Evolutionary conservation across 176 grass and related monocot genomes (phyloP).

Genomic region (Melocanna baccifera): DNA sequence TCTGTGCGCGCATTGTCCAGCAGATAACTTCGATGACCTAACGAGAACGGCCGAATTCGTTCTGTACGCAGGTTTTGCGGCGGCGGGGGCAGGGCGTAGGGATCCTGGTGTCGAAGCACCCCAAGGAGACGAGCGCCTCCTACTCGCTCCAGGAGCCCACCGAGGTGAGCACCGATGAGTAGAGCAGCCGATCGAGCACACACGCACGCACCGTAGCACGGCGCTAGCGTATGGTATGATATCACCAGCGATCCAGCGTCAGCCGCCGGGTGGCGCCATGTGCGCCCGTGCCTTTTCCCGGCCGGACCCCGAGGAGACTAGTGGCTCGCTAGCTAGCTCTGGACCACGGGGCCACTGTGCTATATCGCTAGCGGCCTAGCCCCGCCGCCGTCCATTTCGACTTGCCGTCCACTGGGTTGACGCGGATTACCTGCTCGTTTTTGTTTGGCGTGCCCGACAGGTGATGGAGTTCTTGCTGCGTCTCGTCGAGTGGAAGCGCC

Average conservation of each 20-base stretch:
- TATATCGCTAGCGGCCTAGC: neutral
- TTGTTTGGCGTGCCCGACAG: neutral
- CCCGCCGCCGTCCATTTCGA: neutral
- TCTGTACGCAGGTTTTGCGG: slow-evolving; percentile 38
- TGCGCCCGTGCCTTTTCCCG: neutral
- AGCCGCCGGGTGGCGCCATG: neutral
- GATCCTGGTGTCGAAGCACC: slow-evolving; percentile 78
- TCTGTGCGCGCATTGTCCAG: neutral
- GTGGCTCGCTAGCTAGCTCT: neutral
- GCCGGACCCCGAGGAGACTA: neutral
- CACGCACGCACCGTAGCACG: neutral
- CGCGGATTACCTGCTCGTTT: neutral
- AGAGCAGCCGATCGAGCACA: neutral
- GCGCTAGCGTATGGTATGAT: neutral
- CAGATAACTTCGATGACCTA: neutral
- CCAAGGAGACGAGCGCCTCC: slow-evolving; percentile 75
- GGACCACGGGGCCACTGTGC: neutral
- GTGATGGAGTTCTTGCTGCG: slow-evolving; percentile 69
- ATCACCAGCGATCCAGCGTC: neutral
- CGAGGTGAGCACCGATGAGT: slow-evolving; percentile 40
- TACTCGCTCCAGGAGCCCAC: slow-evolving; percentile 75
- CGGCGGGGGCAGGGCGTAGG: slow-evolving; percentile 63
- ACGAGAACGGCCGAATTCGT: neutral
- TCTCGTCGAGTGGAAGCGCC: slow-evolving; percentile 66
- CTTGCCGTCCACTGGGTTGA: too few species aligned